Evolutionary conservation across 768 basidiomycete species (phyloP).

Genomic region (Psilocybe subaeruginosa): DNA sequence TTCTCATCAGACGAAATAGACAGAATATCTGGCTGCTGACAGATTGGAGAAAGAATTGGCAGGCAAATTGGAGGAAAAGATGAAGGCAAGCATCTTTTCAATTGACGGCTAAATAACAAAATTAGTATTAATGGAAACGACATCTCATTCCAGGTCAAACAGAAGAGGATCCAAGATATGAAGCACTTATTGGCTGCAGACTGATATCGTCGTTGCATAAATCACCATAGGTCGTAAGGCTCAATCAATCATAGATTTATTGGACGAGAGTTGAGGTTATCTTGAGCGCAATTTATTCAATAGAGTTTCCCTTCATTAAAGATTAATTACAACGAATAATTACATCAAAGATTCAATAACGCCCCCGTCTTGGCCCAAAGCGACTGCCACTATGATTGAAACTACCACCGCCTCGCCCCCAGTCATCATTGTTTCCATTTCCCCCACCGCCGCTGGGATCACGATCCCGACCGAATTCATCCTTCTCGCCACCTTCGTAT

Average conservation of each 20-base stretch:
- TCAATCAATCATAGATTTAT: neutral
- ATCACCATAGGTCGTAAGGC: neutral
- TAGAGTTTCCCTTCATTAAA: no score
- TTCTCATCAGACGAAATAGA: neutral
- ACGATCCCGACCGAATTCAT: constrained; percentile 35
- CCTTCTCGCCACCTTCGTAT: constrained; percentile 46
- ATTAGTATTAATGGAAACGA: neutral
- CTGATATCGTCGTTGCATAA: neutral
- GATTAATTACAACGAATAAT: neutral
- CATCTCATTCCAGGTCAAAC: neutral
- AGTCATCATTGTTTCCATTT: constrained; percentile 30
- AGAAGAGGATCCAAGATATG: constrained; percentile 1
- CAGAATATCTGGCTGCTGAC: neutral
- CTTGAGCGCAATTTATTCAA: neutral
- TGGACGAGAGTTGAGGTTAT: neutral
- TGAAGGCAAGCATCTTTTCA: neutral
- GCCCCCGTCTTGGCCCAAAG: constrained; percentile 24
- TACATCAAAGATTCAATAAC: constrained; percentile 11
- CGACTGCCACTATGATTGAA: constrained; percentile 31
- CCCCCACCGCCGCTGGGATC: constrained; percentile 32
- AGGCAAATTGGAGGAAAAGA: constrained; percentile 5
- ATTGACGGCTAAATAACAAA: neutral
- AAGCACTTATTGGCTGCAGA: neutral
- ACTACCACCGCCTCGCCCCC: constrained; percentile 37
- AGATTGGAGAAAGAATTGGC: constrained; percentile 5